Base-by-base conservation (phyloP, 1,284 basidiomycete genomes). In the Ustilago nuda region DNA sequence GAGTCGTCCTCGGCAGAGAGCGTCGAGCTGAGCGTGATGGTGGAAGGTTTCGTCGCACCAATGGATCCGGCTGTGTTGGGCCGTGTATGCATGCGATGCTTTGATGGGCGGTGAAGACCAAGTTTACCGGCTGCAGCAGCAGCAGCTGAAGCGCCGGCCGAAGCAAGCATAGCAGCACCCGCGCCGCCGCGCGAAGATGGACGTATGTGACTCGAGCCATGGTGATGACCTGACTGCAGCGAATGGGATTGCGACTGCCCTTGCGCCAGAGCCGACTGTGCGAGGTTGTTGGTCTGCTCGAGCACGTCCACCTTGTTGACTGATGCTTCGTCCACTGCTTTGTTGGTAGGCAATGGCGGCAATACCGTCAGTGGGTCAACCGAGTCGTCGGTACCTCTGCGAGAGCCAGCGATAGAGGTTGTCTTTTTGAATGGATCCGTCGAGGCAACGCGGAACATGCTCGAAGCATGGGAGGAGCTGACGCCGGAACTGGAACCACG, bases 51-150 rank as follows among this genome's bases (percentile, higher is more conserved):
- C 2, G 72, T 61, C 12, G 63, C 61, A 27, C 76, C 75, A 52
- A 81, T 72, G 9, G 79, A 80, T 27, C 79, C 79, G 7, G 77
- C 80, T 5, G 80, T 82, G 62, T 77, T 79, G 56, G 79, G 81
- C 15, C 81, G 69, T 32, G 66, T 54, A 41, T 56, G 72, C 54
- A 46, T 63, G n/a, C 72, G 62, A 43, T 76, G 63, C 23, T 74
- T 73, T n/a, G 66, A 69, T 0, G 79, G 72, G 19, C 81, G 73
- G 56, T 80, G 79, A 2, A 82, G 68, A 41, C 78, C 76, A 7
- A 82, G 72, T 63, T 80, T 81, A 30, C 80, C 78, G 3, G 80
- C 80, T 0, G 81, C 81, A 11, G 81, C 81, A 0, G 80, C 81
- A 12, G 80, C 81, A 32, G 80, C 81, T 6, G 70, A 72, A 12